Percentiles rank a stretch among this genome's conserved stretches.
These are phyloP conservation scores for Entonaema liquescens DNA, from an alignment of 495 filamentous ascomycete species.

Conservation along the genomic window DNA sequence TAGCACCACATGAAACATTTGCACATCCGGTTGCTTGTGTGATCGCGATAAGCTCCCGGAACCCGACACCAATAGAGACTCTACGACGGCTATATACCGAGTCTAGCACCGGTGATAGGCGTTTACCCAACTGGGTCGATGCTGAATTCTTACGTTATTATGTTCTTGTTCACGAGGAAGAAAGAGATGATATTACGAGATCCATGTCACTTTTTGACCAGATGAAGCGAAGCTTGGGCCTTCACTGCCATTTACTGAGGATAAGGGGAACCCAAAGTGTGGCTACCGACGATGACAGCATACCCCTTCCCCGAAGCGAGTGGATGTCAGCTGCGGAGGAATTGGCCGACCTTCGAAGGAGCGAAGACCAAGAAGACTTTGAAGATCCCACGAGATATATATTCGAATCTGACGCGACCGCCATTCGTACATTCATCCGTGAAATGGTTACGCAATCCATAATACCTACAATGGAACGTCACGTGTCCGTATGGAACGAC, in stretches of 20 bases:
- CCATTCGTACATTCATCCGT: constrained; percentile 85
- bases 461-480: constrained; percentile 93
- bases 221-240: constrained; percentile 96
- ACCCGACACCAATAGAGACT: constrained; percentile 80
- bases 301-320: constrained; percentile 78
- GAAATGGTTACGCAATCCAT: constrained; percentile 94
- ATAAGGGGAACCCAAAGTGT: constrained; percentile 85
- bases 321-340: constrained; percentile 93
- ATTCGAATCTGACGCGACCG: constrained; percentile 89
- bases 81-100: constrained; percentile 81
- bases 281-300: constrained; percentile 91
- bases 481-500: constrained; percentile 92
- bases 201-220: constrained; percentile 90
- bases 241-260: constrained; percentile 92
- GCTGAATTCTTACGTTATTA: constrained; percentile 94
- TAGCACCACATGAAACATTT: constrained; percentile 90
- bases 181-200: constrained; percentile 87
- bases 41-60: constrained; percentile 91
- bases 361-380: constrained; percentile 67
- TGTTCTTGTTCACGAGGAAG: constrained; percentile 96
- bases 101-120: constrained; percentile 71
- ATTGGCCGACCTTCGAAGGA: constrained; percentile 71
- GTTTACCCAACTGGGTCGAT: constrained; percentile 82
- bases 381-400: constrained; percentile 78
- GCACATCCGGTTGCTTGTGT: constrained; percentile 95